A percentile compares a stretch with the other conserved stretches of the same genome.
These are phyloP conservation scores for Lanmaoa rubissima DNA, from an alignment of 768 basidiomycete genomes.

Conservation along the genomic window DNA sequence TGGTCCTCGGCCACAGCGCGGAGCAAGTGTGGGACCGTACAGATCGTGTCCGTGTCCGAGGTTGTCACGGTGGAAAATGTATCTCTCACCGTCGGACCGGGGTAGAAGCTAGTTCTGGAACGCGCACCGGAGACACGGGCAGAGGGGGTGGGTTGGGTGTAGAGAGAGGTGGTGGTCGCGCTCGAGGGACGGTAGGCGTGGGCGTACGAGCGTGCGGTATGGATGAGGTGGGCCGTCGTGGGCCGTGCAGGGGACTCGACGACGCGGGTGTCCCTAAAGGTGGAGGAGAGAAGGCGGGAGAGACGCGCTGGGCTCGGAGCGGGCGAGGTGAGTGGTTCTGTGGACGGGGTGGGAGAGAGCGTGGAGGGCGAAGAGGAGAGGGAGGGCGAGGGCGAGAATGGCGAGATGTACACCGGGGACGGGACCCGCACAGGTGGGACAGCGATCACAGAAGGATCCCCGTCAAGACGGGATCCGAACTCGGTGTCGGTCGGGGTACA, in stretches of 20 bases:
- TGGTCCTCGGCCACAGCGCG: slow-evolving; percentile 1
- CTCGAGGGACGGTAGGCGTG: slow-evolving; percentile 14
- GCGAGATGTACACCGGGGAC: slow-evolving; percentile 20
- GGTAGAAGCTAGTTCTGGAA: slow-evolving; percentile 17
- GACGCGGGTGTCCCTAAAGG: slow-evolving; percentile 10
- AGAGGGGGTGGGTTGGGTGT: slow-evolving; percentile 7
- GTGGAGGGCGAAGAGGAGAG: slow-evolving; percentile 8
- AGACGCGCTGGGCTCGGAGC: slow-evolving; percentile 9
- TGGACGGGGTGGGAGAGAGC: slow-evolving; percentile 15
- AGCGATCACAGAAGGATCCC: neutral
- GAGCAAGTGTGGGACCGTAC: slow-evolving; percentile 1
- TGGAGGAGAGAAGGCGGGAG: slow-evolving; percentile 25
- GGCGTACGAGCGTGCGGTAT: slow-evolving; percentile 16
- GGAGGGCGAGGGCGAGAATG: slow-evolving; percentile 20
- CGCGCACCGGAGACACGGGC: slow-evolving; percentile 8
- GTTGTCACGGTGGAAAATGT: slow-evolving; percentile 24
- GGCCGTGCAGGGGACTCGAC: slow-evolving; percentile 9
- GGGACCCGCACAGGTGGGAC: slow-evolving; percentile 20
- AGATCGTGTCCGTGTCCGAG: slow-evolving; percentile 16
- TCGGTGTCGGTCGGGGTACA: slow-evolving; percentile 22
- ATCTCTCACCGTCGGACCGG: slow-evolving; percentile 8
- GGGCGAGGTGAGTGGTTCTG: slow-evolving; percentile 9
- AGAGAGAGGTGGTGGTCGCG: slow-evolving; percentile 13
- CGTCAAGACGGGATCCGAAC: slow-evolving; percentile 14
- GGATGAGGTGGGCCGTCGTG: slow-evolving; percentile 18